Percentiles rank a stretch among this genome's conserved stretches.
Evolutionary conservation across 1,139 yeast genomes (phyloP).

Genomic region (Hansenula sp.): DNA sequence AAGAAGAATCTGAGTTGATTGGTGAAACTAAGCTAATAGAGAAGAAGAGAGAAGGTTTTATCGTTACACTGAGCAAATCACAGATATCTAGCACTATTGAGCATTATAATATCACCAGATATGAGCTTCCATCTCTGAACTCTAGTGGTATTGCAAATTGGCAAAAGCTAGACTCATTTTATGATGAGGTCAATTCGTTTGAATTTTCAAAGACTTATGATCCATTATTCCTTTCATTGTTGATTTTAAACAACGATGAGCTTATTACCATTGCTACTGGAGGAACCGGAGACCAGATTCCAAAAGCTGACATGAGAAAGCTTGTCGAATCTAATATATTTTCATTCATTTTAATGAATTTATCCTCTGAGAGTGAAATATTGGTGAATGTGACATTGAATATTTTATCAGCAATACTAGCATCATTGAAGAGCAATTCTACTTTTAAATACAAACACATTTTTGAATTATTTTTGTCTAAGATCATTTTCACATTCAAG

Average conservation of each 20-base stretch:
- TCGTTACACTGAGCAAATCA: slow-evolving; percentile 51
- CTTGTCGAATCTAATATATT: slow-evolving; percentile 58
- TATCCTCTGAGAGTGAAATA: slow-evolving; percentile 49
- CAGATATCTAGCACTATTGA: slow-evolving; percentile 47
- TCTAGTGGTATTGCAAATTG: slow-evolving; percentile 14
- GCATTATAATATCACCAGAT: slow-evolving; percentile 28
- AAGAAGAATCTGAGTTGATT: slow-evolving; percentile 39
- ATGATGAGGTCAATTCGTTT: slow-evolving; percentile 13
- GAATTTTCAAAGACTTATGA: slow-evolving; percentile 42
- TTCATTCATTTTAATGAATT: slow-evolving; percentile 50
- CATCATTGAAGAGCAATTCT: slow-evolving; percentile 27
- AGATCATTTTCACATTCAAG: slow-evolving; percentile 48
- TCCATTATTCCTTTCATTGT: slow-evolving; percentile 53
- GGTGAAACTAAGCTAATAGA: slow-evolving; percentile 44
- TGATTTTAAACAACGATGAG: slow-evolving; percentile 60
- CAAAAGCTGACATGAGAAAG: slow-evolving; percentile 49
- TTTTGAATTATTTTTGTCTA: slow-evolving; percentile 57
- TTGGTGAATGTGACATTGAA: slow-evolving; percentile 43
- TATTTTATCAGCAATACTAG: slow-evolving; percentile 41
- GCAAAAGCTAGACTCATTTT: slow-evolving; percentile 28
- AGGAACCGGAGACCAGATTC: slow-evolving; percentile 26
- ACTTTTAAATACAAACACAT: slow-evolving; percentile 58
- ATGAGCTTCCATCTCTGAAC: slow-evolving; percentile 15
- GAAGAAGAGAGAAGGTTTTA: slow-evolving; percentile 44
- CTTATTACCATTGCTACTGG: slow-evolving; percentile 36